phyloP scores from a whole-genome alignment of 768 basidiomycete species.

The Tubosaeta sp. region DNA sequence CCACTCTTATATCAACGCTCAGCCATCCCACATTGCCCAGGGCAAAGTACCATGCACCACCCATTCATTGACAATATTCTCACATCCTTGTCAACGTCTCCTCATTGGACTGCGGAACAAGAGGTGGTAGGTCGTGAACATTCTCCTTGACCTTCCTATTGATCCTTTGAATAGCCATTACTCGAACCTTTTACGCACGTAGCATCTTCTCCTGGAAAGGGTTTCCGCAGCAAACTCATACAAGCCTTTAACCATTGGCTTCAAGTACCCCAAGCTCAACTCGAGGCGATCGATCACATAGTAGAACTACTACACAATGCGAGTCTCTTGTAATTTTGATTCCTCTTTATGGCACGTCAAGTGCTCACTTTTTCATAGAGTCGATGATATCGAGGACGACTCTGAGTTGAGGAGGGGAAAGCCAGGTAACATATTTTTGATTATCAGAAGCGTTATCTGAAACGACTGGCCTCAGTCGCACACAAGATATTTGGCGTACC shows the following conservation, averaged over 20 bases:
- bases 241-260: slow-evolving; percentile 93
- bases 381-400: slow-evolving; percentile 95
- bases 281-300: slow-evolving; percentile 69
- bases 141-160: not conserved
- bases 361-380: slow-evolving; percentile 40
- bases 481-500: slow-evolving; percentile 97
- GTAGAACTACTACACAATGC: slow-evolving; percentile 93
- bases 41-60: slow-evolving; percentile 15
- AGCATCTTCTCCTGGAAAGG: slow-evolving; percentile 83
- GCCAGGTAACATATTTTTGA: slow-evolving; percentile 51
- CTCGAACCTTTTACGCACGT: slow-evolving; percentile 90
- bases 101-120: slow-evolving; percentile 15
- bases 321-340: slow-evolving; percentile 70
- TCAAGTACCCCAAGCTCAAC: slow-evolving; percentile 68
- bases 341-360: not conserved
- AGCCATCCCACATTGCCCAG: not conserved
- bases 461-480: slow-evolving; percentile 52
- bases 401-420: slow-evolving; percentile 81
- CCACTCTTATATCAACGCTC: slow-evolving; percentile 9
- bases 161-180: slow-evolving; percentile 36
- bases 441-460: not conserved
- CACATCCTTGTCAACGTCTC: slow-evolving; percentile 28
- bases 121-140: slow-evolving; percentile 20
- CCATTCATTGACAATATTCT: slow-evolving; percentile 39
- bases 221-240: slow-evolving; percentile 81